phyloP scores from a whole-genome alignment of 306 rosid genomes.

The Cicer cuneatum region DNA sequence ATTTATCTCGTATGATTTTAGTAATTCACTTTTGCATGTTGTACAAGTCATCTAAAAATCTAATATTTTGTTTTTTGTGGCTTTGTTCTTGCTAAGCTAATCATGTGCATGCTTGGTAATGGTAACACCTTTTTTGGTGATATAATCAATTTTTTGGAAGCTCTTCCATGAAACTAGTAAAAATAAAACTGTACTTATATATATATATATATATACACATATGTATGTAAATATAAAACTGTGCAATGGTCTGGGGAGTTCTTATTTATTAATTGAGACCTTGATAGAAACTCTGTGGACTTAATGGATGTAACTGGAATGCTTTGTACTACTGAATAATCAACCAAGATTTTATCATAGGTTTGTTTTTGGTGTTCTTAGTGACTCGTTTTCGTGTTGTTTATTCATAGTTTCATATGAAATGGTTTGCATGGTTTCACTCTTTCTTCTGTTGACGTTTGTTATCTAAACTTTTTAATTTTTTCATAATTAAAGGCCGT shows the following conservation, averaged over 20 bases:
- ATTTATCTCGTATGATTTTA: constrained; percentile 2
- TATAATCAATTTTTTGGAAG: not conserved
- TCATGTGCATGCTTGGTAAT: not conserved
- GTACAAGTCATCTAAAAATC: not conserved
- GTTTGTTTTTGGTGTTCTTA: not conserved
- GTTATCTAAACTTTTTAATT: not conserved
- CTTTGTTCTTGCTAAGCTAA: not conserved
- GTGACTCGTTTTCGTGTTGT: not conserved
- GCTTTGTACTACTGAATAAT: not conserved
- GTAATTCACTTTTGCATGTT: constrained; percentile 8
- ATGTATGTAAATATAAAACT: not conserved
- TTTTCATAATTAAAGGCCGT: not conserved
- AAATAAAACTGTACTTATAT: not conserved
- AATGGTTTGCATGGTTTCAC: not conserved
- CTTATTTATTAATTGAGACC: not conserved
- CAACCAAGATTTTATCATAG: not conserved
- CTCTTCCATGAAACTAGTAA: not conserved
- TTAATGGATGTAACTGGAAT: constrained; percentile 1
- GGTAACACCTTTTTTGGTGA: not conserved
- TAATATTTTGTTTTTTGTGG: not conserved
- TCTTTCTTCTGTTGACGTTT: not conserved
- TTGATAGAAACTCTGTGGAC: constrained; percentile 14
- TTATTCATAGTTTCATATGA: not conserved
- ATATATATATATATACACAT: too few relatives aligned
- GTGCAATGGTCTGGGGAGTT: not conserved